Percentiles rank a stretch among this genome's conserved stretches.
phyloP scores from a whole-genome alignment of 1,139 yeast genomes.

The Magnusiomyces sp. region DNA sequence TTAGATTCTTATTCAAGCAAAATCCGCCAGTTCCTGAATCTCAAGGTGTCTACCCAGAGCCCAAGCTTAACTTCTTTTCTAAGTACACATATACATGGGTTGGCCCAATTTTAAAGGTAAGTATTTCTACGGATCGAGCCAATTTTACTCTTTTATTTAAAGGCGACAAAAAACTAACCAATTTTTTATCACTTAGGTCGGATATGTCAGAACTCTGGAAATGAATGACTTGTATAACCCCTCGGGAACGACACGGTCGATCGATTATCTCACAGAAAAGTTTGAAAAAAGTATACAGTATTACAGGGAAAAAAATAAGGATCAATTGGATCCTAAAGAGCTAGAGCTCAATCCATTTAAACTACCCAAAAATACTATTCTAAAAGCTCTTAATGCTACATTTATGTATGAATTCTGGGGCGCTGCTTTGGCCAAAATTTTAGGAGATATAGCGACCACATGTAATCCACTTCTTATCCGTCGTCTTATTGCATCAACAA shows the following conservation, averaged over 20 bases:
- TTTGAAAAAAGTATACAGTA: slow-evolving; percentile 36
- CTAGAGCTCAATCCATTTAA: slow-evolving; percentile 19
- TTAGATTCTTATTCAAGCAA: background rate
- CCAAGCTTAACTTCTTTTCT: slow-evolving; percentile 16
- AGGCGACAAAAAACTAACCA: slow-evolving; percentile 24
- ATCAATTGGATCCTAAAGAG: slow-evolving; percentile 13
- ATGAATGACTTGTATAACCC: slow-evolving; percentile 54
- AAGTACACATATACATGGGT: background rate
- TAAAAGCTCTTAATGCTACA: slow-evolving; percentile 46
- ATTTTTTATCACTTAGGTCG: slow-evolving; percentile 29
- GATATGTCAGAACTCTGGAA: slow-evolving; percentile 59
- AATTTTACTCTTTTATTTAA: background rate
- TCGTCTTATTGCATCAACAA: slow-evolving; percentile 43
- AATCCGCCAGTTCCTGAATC: slow-evolving; percentile 28
- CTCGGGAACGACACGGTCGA: slow-evolving; percentile 45
- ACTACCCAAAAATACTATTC: slow-evolving; percentile 37
- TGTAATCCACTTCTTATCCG: slow-evolving; percentile 44
- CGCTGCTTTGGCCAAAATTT: slow-evolving; percentile 37
- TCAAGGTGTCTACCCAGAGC: slow-evolving; percentile 25
- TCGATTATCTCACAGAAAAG: slow-evolving; percentile 33
- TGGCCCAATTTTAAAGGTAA: background rate
- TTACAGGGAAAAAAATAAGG: slow-evolving; percentile 20
- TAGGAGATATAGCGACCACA: slow-evolving; percentile 46
- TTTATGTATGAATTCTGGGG: slow-evolving; percentile 44
- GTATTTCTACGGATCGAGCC: background rate